Evolutionary conservation across 108 stramenopile genomes (phyloP).

Genomic region (Stephanodiscus minutulus): DNA sequence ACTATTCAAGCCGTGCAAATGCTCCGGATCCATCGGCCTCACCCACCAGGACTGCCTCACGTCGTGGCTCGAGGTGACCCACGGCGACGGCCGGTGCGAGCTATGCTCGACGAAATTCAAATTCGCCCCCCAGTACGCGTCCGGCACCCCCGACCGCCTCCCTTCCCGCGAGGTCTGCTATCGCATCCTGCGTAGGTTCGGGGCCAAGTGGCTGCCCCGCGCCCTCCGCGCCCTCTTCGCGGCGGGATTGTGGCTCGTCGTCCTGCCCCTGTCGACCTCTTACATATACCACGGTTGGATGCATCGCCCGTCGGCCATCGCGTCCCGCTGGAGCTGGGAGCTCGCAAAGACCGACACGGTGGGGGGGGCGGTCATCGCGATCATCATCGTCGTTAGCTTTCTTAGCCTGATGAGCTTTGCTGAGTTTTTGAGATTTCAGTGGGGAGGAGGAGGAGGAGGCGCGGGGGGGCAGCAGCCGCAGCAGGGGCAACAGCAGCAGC

Average conservation of each 20-base stretch:
- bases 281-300: constrained; percentile 93
- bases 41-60: constrained; percentile 92
- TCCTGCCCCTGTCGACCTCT: constrained; percentile 81
- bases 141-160: constrained; percentile 77
- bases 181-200: constrained; percentile 64
- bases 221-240: constrained; percentile 62
- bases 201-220: constrained; percentile 81
- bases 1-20: constrained; percentile 84
- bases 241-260: constrained; percentile 75
- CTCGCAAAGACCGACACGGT: constrained; percentile 66
- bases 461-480: constrained; percentile 19
- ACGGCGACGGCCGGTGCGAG: constrained; percentile 80
- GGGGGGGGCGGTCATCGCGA: constrained; percentile 79
- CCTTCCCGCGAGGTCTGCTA: constrained; percentile 63
- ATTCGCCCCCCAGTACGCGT: constrained; percentile 83
- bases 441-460: constrained; percentile 21
- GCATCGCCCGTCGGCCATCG: constrained; percentile 65
- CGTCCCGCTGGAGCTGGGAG: constrained; percentile 54
- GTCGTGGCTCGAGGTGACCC: constrained; percentile 83
- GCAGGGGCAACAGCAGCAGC: constrained; percentile 12
- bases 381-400: constrained; percentile 84
- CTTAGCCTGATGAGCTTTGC: constrained; percentile 93
- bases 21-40: constrained; percentile 89
- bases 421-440: constrained; percentile 89
- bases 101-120: constrained; percentile 82